Conservation (phyloP, 176 grass and related monocot genomes). For the Rhynchospora breviuscula region DNA sequence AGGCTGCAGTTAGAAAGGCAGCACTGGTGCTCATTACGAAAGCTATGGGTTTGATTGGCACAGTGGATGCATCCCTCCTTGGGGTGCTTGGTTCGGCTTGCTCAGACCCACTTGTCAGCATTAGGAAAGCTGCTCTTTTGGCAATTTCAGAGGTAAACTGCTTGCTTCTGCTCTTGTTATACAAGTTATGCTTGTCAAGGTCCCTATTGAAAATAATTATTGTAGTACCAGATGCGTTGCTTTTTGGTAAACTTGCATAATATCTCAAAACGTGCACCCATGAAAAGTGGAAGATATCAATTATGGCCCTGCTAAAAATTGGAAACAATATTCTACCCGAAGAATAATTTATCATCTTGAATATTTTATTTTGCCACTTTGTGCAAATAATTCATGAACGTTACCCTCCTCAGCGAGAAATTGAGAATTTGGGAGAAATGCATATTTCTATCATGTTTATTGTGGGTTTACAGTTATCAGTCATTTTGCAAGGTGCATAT, state of each 20-base stretch:
- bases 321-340: not conserved
- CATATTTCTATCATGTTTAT: not conserved
- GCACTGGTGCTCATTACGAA: constrained; percentile 67
- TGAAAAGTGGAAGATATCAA: not conserved
- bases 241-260: not conserved
- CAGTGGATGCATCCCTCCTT: constrained; percentile 56
- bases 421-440: not conserved
- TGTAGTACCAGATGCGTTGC: not conserved
- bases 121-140: constrained; percentile 83
- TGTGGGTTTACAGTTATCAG: not conserved
- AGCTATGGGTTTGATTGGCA: constrained; percentile 57
- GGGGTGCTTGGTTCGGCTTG: constrained; percentile 58
- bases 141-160: constrained; percentile 74
- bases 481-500: not conserved
- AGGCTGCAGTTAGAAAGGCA: constrained; percentile 88
- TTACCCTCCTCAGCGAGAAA: not conserved
- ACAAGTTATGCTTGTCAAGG: not conserved
- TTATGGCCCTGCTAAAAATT: not conserved
- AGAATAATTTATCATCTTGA: not conserved
- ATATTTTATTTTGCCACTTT: not conserved
- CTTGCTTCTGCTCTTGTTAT: not conserved
- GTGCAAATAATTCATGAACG: not conserved
- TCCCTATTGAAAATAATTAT: not conserved
- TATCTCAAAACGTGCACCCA: not conserved
- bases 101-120: constrained; percentile 83